phyloP scores from a whole-genome alignment of 768 basidiomycete species.

The Leucocoprinus leucothites region DNA sequence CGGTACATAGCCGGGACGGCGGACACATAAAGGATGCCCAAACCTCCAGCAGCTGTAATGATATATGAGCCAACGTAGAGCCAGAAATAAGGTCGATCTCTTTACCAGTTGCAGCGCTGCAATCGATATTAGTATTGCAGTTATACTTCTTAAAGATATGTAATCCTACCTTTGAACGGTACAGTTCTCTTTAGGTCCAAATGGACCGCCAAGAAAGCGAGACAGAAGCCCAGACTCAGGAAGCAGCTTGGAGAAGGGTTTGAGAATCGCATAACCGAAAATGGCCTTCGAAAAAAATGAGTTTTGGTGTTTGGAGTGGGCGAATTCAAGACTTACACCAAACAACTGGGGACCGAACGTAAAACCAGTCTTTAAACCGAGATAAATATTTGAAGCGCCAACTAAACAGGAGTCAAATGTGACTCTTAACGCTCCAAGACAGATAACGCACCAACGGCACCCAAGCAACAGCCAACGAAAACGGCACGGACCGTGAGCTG shows the following conservation, averaged over 20 bases:
- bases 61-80: not conserved
- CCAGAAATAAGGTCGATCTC: conserved; percentile 14
- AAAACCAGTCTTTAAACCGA: conserved; percentile 67
- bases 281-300: conserved; percentile 34
- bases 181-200: conserved; percentile 67
- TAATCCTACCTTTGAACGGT: conserved; percentile 47
- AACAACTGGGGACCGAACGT: conserved; percentile 64
- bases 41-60: conserved; percentile 46
- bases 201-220: conserved; percentile 48
- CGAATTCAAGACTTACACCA: conserved; percentile 34
- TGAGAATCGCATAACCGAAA: conserved; percentile 59
- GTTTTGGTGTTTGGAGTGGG: not conserved
- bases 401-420: conserved; percentile 22
- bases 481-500: conserved; percentile 53
- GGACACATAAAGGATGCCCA: conserved; percentile 57
- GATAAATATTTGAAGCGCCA: conserved; percentile 63
- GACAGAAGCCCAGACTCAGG: conserved; percentile 45
- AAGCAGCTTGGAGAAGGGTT: conserved; percentile 47
- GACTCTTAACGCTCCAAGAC: not conserved
- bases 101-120: conserved; percentile 47
- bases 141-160: not conserved
- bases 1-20: conserved; percentile 63
- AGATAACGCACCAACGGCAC: conserved; percentile 32
- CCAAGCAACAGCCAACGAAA: conserved; percentile 47
- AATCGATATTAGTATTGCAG: not conserved